Evolutionary conservation across 2,329 filamentous ascomycete species (phyloP).

Genomic region (Cytospora chrysosperma): DNA sequence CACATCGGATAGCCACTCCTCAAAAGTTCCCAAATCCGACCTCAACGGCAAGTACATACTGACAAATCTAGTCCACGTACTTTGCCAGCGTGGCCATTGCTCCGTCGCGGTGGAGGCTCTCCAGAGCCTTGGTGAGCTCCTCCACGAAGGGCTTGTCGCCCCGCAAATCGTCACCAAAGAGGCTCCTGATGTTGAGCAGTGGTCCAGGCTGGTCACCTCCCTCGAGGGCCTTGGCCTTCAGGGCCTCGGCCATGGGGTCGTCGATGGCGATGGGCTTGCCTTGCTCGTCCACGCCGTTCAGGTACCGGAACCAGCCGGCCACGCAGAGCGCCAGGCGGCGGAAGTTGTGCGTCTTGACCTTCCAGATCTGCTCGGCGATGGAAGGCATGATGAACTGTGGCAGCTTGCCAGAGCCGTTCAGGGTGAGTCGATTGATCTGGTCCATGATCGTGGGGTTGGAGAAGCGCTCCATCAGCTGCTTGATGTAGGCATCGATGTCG

Average conservation of each 20-base stretch:
- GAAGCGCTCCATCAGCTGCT: slow-evolving; percentile 54
- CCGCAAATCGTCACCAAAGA: slow-evolving; percentile 54
- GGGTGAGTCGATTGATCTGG: slow-evolving; percentile 50
- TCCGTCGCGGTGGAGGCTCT: slow-evolving; percentile 46
- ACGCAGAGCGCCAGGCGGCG: slow-evolving; percentile 49
- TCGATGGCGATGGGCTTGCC: slow-evolving; percentile 43
- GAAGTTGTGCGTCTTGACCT: slow-evolving; percentile 39
- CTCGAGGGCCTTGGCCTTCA: slow-evolving; percentile 44
- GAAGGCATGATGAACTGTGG: slow-evolving; percentile 52
- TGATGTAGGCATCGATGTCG: slow-evolving; percentile 51
- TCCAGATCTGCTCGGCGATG: slow-evolving; percentile 47
- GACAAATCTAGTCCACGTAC: slow-evolving; percentile 38
- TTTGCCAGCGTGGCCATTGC: slow-evolving; percentile 50
- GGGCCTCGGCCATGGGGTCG: slow-evolving; percentile 49
- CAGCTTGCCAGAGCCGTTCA: slow-evolving; percentile 54
- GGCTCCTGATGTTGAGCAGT: slow-evolving; percentile 45
- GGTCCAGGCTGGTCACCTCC: slow-evolving; percentile 42
- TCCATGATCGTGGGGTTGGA: slow-evolving; percentile 57
- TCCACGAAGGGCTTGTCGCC: slow-evolving; percentile 46
- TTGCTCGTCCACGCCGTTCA: slow-evolving; percentile 49
- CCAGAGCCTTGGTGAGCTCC: slow-evolving; percentile 47
- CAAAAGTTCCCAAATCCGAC: too few relatives aligned
- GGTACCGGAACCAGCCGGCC: slow-evolving; percentile 51
- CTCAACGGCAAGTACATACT: neutral
- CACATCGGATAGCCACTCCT: neutral